Base-by-base conservation (phyloP, 2,329 filamentous ascomycete species). In the Cytospora paraplurivora region DNA sequence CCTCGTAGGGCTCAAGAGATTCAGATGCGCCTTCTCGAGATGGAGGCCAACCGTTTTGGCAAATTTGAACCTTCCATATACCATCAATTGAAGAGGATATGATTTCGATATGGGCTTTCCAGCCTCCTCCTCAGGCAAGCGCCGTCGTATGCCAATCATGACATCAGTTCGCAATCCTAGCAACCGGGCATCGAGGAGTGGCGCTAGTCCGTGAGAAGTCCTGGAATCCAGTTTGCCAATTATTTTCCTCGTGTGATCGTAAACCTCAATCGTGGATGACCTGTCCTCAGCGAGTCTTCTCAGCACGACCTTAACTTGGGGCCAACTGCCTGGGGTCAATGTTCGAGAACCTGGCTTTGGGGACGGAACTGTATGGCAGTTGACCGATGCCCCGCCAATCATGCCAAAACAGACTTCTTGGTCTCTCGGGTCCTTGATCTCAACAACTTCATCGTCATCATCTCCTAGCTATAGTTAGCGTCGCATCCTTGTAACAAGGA, bases 381-480 rank as follows among this genome's bases (percentile, higher is more conserved):
- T 86, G 50, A 95, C 79, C 60, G 79, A 84, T 2, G 87, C 85
- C 19, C 82, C 83, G 61, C 92, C 87, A 21, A 96, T 76, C 76
- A 90, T 89, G 50, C 92, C 92, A 71, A 91, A 93, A 76, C 92
- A 96, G 4, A 96, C 89, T 71, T 92, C 87, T 71, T 91, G 85
- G 21, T 87, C 82, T 54, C 80, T 83, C 35, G 86, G 81, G 62
- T 90, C 83, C 50, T 82, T 81, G 15, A 87, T 74, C 41, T 87
- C 78, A 21, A 83, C 76, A 4, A 86, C 71, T 11, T 89, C 85
- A 33, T 87, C 84, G 51, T 90, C 88, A 19, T 79, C 81, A 19
- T 79, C 81, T 32, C 65, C 73, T 68, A 71, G 71, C 35, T 71
- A 71, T 72, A 35, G 51, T 69, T 64, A 71, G 69, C 21, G 52